Conservation (phyloP, 805 yeast species). For the Saccharomyces mikatae region DNA sequence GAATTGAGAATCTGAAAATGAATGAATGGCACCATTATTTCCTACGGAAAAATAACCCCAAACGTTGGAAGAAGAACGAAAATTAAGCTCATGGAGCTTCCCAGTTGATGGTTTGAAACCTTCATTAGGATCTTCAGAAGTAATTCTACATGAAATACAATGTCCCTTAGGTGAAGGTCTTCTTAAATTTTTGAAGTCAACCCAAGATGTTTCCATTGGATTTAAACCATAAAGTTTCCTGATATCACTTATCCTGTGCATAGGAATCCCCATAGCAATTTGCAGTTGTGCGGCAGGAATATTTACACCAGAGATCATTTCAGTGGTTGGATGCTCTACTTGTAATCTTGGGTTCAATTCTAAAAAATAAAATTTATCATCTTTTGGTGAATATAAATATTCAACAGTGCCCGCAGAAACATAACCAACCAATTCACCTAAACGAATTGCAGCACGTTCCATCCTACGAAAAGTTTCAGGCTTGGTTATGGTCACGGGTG, state of each 20-base stretch:
- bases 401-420: conserved; percentile 99
- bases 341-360: conserved; percentile 97
- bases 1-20: conserved; percentile 96
- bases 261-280: conserved; percentile 98
- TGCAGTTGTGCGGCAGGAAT: conserved; percentile 97
- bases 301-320: conserved; percentile 97
- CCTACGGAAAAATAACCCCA: conserved; percentile 99
- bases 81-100: conserved; percentile 88
- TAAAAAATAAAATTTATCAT: conserved; percentile 89
- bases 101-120: conserved; percentile 99
- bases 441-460: conserved; percentile 97
- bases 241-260: conserved; percentile 89
- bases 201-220: conserved; percentile 82
- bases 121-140: conserved; percentile 98
- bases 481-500: conserved; percentile 93
- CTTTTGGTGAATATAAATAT: conserved; percentile 87
- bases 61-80: conserved; percentile 93
- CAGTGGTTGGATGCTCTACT: conserved; percentile 99
- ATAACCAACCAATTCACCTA: conserved; percentile 94
- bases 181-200: conserved; percentile 85
- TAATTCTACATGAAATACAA: conserved; percentile 97
- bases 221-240: conserved; percentile 90
- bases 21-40: conserved; percentile 93
- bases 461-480: conserved; percentile 76
- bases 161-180: conserved; percentile 95